Percentiles rank a stretch among this genome's conserved stretches.
These are phyloP conservation scores for Trichoderma reesei DNA, from an alignment of 495 filamentous ascomycete genomes.

Conservation along the genomic window DNA sequence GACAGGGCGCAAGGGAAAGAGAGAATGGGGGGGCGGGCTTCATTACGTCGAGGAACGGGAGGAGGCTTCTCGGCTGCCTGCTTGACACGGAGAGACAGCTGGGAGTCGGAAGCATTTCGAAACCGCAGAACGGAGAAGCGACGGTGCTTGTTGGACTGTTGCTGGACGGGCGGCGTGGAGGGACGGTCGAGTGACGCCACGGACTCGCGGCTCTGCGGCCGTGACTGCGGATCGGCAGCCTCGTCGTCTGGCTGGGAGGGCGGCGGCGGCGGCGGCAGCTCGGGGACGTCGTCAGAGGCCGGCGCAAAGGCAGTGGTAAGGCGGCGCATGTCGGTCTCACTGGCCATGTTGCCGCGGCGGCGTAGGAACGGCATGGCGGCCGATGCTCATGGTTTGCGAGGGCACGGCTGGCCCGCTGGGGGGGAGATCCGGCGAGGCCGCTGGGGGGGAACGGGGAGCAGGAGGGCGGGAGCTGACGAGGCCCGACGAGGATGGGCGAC, in stretches of 20 bases:
- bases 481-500: background rate
- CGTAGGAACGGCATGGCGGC: slow-evolving; percentile 39
- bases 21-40: slow-evolving; percentile 13
- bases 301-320: slow-evolving; percentile 14
- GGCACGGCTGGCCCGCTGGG: background rate
- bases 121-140: slow-evolving; percentile 87
- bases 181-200: slow-evolving; percentile 16
- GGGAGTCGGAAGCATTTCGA: slow-evolving; percentile 88
- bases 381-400: slow-evolving; percentile 5
- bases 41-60: slow-evolving; percentile 63
- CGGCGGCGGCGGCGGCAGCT: no score
- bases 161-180: slow-evolving; percentile 30
- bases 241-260: slow-evolving; percentile 15
- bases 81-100: slow-evolving; percentile 69
- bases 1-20: no score
- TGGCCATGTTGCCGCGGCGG: slow-evolving; percentile 40
- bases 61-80: slow-evolving; percentile 57
- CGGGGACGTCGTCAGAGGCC: slow-evolving; percentile 12
- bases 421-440: background rate
- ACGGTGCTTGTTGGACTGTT: slow-evolving; percentile 44
- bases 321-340: slow-evolving; percentile 40
- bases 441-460: no score
- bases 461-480: no score
- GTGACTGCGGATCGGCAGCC: slow-evolving; percentile 18
- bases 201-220: slow-evolving; percentile 15